Percentiles rank a stretch among this genome's conserved stretches.
phyloP scores from a whole-genome alignment of 257 asterid species.

The Solanum sitiens region DNA sequence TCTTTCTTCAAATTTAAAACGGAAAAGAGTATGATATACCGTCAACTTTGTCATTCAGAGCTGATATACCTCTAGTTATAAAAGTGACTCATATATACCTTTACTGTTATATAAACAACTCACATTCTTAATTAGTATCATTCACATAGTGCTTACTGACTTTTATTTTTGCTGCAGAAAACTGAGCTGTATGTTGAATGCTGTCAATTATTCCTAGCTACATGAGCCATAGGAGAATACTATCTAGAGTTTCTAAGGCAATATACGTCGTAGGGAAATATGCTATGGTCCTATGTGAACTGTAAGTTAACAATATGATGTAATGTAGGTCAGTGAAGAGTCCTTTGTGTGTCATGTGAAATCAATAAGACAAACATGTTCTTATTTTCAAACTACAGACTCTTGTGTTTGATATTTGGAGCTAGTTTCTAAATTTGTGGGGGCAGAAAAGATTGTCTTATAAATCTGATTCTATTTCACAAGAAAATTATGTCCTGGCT shows the following conservation, averaged over 20 bases:
- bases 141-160: background rate
- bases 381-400: background rate
- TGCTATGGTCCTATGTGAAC: background rate
- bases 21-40: too few relatives aligned
- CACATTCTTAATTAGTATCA: background rate
- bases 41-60: too few relatives aligned
- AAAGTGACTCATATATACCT: too few relatives aligned
- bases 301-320: background rate
- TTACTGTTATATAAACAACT: background rate
- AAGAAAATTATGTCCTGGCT: background rate
- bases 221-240: background rate
- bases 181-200: slow-evolving; percentile 8
- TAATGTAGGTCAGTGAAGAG: slow-evolving; percentile 1
- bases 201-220: background rate
- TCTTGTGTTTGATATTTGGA: background rate
- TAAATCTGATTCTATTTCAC: background rate
- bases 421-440: background rate
- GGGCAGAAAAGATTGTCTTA: background rate
- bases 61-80: too few relatives aligned
- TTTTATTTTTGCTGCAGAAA: slow-evolving; percentile 5
- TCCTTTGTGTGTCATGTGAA: background rate
- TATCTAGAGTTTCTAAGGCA: background rate
- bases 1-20: background rate
- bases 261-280: background rate
- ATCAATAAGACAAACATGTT: background rate